Evolutionary conservation across 2,329 filamentous ascomycete species (phyloP).

Genomic region (Dactylella cylindrospora): DNA sequence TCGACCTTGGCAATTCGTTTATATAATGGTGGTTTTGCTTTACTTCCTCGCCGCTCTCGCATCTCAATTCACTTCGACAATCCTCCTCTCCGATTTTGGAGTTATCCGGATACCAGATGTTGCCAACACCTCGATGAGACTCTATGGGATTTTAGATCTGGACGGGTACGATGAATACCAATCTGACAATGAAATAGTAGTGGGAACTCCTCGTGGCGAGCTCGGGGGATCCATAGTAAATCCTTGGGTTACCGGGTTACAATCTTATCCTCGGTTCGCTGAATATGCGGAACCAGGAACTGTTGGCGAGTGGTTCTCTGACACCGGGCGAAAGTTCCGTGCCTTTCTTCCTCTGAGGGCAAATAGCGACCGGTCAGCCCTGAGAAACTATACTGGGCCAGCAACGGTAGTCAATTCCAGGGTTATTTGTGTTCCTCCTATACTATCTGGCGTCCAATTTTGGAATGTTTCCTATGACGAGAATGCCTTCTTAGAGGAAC

Average conservation of each 20-base stretch:
- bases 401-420: background rate
- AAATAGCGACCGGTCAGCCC: background rate
- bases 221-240: no score
- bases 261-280: slow-evolving; percentile 1
- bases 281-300: background rate
- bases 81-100: slow-evolving; percentile 1
- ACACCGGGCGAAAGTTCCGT: slow-evolving; percentile 2
- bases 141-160: no score
- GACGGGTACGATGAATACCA: no score
- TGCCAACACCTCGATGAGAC: background rate
- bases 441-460: no score
- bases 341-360: background rate
- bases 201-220: no score
- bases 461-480: no score
- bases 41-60: background rate
- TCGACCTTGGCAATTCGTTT: no score
- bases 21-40: no score
- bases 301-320: background rate
- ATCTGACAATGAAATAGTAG: no score
- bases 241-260: no score
- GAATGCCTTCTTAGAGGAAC: no score
- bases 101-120: background rate
- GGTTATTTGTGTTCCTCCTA: slow-evolving; percentile 3
- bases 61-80: background rate
- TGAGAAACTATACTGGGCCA: background rate